Evolutionary conservation across 2,329 filamentous ascomycete species (phyloP), one percentile per base, ranked within the genome.

Genomic region (Elsinoe perseae): DNA sequence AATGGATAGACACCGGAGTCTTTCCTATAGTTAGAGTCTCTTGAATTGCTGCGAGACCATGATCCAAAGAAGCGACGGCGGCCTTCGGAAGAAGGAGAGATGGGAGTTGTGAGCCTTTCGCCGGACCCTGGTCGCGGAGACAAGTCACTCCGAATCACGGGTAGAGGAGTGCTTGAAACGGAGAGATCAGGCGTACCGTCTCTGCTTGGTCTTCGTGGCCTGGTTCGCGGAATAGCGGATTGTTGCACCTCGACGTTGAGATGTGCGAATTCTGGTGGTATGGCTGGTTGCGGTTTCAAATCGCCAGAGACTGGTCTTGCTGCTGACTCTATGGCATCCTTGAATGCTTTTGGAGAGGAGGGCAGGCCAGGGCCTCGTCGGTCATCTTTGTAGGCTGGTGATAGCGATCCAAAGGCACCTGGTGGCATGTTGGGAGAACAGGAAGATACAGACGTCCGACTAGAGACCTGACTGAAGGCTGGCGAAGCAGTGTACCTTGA

Each of bases 391-490:
- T 16, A n/a, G 28, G 25, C 50, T 10, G 50, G 6, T 52, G 52
- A 30, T 42, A 54, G 25, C 6, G 44, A 4, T 18, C 55, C 57
- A 16, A 57, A 44, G 42, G 20, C 10, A 25, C 27, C 40, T n/a
- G 57, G 57, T 12, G 38, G 59, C 68, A 85, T 69, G 2, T 81
- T 79, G 2, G 87, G 85, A 14, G 86, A 90, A 63, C 86, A 84
- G 1, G 87, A 90, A 6, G 84, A 86, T 60, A 87, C 83, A 8
- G 87, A 90, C 3, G 86, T 89, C 5, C 87, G 87, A 2, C 87
- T 90, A 0, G 86, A 89, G 58, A 87, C 85, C 60, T 86, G 79
- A 65, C 86, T 90, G 69, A 89, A 90, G 4, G 85, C 53, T 21
- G 53, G 82, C 1, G 87, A 90, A 56, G 83, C 86, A 1, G 85